Percentiles rank a stretch among this genome's conserved stretches.
Conservation (phyloP, 345 rosid species). For the Adansonia digitata region DNA sequence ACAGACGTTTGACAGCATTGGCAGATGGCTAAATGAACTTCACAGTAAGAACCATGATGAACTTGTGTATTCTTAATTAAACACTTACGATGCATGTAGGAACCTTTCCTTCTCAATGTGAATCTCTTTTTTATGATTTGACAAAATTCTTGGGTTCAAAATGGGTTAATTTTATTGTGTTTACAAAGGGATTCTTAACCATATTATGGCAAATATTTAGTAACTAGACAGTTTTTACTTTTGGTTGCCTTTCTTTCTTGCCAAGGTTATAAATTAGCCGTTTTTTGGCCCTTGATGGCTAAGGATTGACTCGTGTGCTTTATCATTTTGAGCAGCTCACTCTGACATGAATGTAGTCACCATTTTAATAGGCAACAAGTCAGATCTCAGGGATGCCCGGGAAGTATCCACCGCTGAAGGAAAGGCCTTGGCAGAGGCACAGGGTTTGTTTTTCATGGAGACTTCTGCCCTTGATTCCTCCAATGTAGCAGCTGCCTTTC, state of each 20-base stretch:
- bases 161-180: neutral
- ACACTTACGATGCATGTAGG: neutral
- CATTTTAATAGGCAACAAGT: conserved; percentile 85
- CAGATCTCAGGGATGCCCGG: conserved; percentile 85
- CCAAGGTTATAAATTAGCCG: neutral
- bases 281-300: neutral
- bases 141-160: neutral
- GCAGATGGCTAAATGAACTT: conserved; percentile 97
- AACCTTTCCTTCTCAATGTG: neutral
- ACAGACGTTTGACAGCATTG: conserved; percentile 84
- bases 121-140: neutral
- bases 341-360: conserved; percentile 98
- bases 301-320: conserved; percentile 12
- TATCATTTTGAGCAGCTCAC: conserved; percentile 61
- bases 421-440: conserved; percentile 77
- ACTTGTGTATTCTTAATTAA: neutral
- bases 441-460: conserved; percentile 89
- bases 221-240: neutral
- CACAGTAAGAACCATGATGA: conserved; percentile 56
- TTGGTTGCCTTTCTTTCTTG: neutral
- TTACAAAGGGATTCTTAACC: neutral
- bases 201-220: neutral
- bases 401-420: conserved; percentile 87
- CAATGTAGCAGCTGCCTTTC: conserved; percentile 75
- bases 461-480: conserved; percentile 96